phyloP scores from a whole-genome alignment of 345 rosid species.

The Bruguiera sexangula region DNA sequence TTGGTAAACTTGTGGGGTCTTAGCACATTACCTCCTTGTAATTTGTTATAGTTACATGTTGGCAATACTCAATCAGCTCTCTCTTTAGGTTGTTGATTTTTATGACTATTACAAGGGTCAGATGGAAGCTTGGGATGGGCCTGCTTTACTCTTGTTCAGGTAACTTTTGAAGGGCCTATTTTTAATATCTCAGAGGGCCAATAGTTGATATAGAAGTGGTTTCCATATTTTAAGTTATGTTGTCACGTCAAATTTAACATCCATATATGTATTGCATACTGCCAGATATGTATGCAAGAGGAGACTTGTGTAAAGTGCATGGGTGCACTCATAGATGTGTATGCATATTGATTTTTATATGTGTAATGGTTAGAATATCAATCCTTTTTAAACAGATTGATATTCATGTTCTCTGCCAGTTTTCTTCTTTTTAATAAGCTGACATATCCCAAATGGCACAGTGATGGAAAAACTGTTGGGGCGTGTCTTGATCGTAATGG shows the following conservation, averaged over 20 bases:
- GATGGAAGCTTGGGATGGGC: conserved; percentile 99
- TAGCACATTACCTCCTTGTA: not conserved
- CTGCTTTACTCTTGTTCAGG: conserved; percentile 98
- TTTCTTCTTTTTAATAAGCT: conserved; percentile 30
- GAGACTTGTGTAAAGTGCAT: not conserved
- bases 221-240: not conserved
- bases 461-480: conserved; percentile 99
- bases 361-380: not conserved
- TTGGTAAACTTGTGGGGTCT: too few species aligned
- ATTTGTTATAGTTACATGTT: conserved; percentile 1
- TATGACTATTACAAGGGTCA: conserved; percentile 99
- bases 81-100: conserved; percentile 70
- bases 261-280: too few species aligned
- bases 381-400: not conserved
- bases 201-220: not conserved
- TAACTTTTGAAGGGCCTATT: conserved; percentile 23
- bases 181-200: not conserved
- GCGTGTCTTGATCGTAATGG: conserved; percentile 98
- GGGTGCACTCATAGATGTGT: not conserved
- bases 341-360: not conserved
- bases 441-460: conserved; percentile 42
- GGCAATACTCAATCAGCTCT: conserved; percentile 18
- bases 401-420: conserved; percentile 20
- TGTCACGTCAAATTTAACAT: not conserved
- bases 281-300: too few species aligned